These are phyloP conservation scores for Leccinum rimulosum DNA, from an alignment of 768 basidiomycete genomes.

Conservation along the genomic window DNA sequence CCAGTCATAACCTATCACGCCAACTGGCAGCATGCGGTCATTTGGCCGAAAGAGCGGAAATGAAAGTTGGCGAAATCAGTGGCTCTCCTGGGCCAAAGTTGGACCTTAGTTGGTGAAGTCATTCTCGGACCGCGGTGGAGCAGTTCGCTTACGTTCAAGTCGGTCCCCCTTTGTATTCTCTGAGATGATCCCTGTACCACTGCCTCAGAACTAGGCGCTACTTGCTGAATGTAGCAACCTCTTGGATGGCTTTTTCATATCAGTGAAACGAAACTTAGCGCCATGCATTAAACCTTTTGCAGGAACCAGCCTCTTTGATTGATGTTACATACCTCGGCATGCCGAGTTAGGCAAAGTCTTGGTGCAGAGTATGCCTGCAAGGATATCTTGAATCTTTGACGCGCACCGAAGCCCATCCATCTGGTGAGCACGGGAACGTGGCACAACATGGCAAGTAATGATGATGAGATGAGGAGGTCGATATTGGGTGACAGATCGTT, in stretches of 20 bases:
- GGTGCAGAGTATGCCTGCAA: background rate
- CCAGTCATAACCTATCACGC: background rate
- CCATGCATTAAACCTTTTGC: background rate
- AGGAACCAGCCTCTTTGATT: background rate
- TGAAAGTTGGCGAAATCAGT: background rate
- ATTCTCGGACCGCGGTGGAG: background rate
- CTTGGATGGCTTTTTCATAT: background rate
- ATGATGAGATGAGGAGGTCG: background rate
- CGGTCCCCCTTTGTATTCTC: background rate
- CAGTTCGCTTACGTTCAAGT: background rate
- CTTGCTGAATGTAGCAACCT: background rate
- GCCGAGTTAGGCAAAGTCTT: background rate
- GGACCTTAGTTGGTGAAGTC: background rate
- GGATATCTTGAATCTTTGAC: background rate
- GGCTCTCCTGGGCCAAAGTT: background rate
- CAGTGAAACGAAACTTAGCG: background rate
- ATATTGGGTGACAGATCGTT: background rate
- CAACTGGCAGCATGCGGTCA: background rate
- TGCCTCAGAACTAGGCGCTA: background rate
- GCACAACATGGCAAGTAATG: background rate
- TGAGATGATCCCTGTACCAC: background rate
- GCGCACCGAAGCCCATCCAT: background rate
- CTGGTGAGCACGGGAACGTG: background rate
- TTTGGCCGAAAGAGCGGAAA: slow-evolving; percentile 1
- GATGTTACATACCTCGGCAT: no score